Evolutionary conservation across 805 yeast species (phyloP).

Genomic region (Saccharomycopsis fibuligera): DNA sequence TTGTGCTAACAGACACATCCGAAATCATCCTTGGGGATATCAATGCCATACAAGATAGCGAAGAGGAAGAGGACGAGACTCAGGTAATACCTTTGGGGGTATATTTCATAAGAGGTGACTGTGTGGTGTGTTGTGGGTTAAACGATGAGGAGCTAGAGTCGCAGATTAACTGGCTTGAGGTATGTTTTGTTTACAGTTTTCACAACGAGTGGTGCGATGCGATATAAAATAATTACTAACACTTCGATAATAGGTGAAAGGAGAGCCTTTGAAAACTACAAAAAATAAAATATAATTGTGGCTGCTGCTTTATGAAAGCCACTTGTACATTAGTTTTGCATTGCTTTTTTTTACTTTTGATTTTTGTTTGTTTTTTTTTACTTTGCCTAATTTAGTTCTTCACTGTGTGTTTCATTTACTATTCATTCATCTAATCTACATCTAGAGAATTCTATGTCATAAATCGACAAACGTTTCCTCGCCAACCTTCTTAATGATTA

Average conservation of each 20-base stretch:
- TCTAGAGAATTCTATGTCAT: too few relatives aligned
- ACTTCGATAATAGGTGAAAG: neutral
- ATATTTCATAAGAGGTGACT: constrained; percentile 39
- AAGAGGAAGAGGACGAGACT: constrained; percentile 27
- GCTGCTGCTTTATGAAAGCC: too few relatives aligned
- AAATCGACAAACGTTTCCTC: too few relatives aligned
- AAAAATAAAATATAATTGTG: neutral
- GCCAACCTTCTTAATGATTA: neutral
- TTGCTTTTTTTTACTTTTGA: too few relatives aligned
- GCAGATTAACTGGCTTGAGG: constrained; percentile 31
- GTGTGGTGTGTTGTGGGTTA: constrained; percentile 39
- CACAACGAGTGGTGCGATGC: neutral
- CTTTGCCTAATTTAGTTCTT: neutral
- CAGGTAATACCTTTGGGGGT: constrained; percentile 35
- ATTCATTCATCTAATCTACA: neutral
- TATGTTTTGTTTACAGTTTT: constrained; percentile 21
- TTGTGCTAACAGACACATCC: constrained; percentile 32
- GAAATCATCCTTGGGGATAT: constrained; percentile 30
- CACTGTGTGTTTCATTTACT: neutral
- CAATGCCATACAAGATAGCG: too few relatives aligned
- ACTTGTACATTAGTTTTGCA: too few relatives aligned
- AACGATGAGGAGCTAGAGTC: constrained; percentile 29
- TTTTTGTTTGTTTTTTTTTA: neutral
- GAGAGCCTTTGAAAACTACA: constrained; percentile 11
- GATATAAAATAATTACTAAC: constrained; percentile 1